These are phyloP conservation scores for Silene uniflora DNA, from an alignment of 148 eudicot genomes.

Conservation along the genomic window DNA sequence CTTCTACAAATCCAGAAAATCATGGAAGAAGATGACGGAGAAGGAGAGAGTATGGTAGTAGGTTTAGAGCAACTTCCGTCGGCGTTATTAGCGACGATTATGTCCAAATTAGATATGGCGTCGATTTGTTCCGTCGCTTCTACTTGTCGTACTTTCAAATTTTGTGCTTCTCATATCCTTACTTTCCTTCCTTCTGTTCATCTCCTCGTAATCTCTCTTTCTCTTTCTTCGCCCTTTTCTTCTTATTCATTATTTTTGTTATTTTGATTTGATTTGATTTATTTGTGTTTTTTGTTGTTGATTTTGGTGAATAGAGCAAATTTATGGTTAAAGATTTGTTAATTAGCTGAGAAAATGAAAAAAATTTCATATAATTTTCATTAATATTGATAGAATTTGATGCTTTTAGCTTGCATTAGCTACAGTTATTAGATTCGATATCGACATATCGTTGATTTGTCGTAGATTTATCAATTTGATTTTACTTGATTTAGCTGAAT, in stretches of 20 bases:
- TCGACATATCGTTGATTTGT: too few relatives aligned
- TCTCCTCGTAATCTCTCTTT: slow-evolving; percentile 48
- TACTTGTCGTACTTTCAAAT: slow-evolving; percentile 63
- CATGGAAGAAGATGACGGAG: slow-evolving; percentile 14
- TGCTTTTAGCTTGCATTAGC: too few relatives aligned
- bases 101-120: slow-evolving; percentile 70
- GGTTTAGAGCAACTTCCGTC: slow-evolving; percentile 59
- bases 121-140: slow-evolving; percentile 74
- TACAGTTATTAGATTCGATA: too few relatives aligned
- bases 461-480: too few relatives aligned
- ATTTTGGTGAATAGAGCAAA: neutral
- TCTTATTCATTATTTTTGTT: too few relatives aligned
- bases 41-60: slow-evolving; percentile 11
- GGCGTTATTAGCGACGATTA: slow-evolving; percentile 61
- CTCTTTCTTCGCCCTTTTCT: neutral
- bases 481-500: neutral
- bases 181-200: slow-evolving; percentile 69
- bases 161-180: slow-evolving; percentile 63
- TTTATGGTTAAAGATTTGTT: neutral
- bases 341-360: neutral
- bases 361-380: too few relatives aligned
- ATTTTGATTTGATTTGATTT: neutral
- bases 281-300: neutral
- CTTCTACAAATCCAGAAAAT: slow-evolving; percentile 5
- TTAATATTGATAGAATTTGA: too few relatives aligned